Evolutionary conservation across 371 early-diverging fungal genomes (phyloP).

Genomic region (Mucor circinelloides): DNA sequence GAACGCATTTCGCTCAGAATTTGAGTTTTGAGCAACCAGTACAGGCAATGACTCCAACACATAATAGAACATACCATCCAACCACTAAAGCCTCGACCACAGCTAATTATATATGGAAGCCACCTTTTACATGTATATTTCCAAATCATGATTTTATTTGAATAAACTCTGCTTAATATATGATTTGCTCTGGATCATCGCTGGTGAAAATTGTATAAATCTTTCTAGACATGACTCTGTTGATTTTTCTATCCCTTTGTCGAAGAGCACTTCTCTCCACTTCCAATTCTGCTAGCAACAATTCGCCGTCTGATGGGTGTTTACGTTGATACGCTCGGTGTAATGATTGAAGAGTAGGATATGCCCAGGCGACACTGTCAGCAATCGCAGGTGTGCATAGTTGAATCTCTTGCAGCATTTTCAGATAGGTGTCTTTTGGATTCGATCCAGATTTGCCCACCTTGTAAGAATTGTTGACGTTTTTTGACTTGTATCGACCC

Average conservation of each 20-base stretch:
- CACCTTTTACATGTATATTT: slow-evolving; percentile 20
- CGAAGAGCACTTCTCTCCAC: slow-evolving; percentile 38
- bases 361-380: slow-evolving; percentile 50
- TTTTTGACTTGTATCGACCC: slow-evolving; percentile 58
- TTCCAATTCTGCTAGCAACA: slow-evolving; percentile 55
- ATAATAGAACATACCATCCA: background rate
- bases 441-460: slow-evolving; percentile 55
- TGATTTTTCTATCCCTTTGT: slow-evolving; percentile 37
- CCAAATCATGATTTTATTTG: slow-evolving; percentile 25
- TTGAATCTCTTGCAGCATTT: slow-evolving; percentile 70
- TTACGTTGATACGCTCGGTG: slow-evolving; percentile 50
- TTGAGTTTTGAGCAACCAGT: slow-evolving; percentile 65
- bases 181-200: slow-evolving; percentile 46
- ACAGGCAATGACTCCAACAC: background rate
- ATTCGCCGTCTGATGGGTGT: slow-evolving; percentile 21
- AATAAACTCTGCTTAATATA: slow-evolving; percentile 23
- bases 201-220: slow-evolving; percentile 58
- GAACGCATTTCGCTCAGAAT: slow-evolving; percentile 72
- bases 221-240: slow-evolving; percentile 55
- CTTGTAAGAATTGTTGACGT: slow-evolving; percentile 15
- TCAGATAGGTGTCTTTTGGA: slow-evolving; percentile 60
- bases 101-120: slow-evolving; percentile 17
- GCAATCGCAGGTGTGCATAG: slow-evolving; percentile 62
- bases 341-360: slow-evolving; percentile 60
- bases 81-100: background rate